A percentile compares a stretch with the other conserved stretches of the same genome.
These are phyloP conservation scores for Malassezia psittaci DNA, from an alignment of 1,284 basidiomycete species.

Conservation along the genomic window DNA sequence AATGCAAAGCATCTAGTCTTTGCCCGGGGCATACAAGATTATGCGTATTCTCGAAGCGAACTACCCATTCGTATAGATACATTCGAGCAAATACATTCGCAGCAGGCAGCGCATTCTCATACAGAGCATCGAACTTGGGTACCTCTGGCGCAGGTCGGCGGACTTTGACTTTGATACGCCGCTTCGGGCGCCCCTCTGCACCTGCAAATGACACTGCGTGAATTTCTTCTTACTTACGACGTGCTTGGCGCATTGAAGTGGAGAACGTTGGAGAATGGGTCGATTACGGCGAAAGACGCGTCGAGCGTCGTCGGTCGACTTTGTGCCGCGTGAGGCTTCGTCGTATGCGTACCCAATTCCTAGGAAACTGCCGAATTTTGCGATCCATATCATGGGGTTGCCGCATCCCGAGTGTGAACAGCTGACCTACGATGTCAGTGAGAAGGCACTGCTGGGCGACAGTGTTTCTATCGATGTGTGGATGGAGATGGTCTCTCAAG, in stretches of 20 bases:
- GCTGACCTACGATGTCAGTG: background rate
- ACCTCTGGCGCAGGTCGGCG: background rate
- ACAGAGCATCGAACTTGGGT: slow-evolving; percentile 6
- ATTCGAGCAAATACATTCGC: slow-evolving; percentile 13
- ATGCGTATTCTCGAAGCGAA: slow-evolving; percentile 4
- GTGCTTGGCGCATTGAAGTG: slow-evolving; percentile 12
- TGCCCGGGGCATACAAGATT: background rate
- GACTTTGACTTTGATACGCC: background rate
- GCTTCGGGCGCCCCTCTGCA: background rate
- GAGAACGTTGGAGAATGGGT: slow-evolving; percentile 1
- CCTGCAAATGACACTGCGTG: slow-evolving; percentile 8
- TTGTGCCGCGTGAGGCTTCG: background rate
- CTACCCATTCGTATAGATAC: slow-evolving; percentile 14
- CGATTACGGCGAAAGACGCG: background rate
- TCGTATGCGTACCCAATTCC: slow-evolving; percentile 7
- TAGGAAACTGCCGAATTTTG: background rate
- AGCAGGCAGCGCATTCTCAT: slow-evolving; percentile 5
- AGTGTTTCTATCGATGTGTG: slow-evolving; percentile 2
- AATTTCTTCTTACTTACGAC: slow-evolving; percentile 4
- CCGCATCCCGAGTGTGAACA: slow-evolving; percentile 1
- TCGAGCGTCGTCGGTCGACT: background rate
- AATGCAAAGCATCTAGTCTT: slow-evolving; percentile 9
- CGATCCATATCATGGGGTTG: background rate
- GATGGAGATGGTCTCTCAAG: slow-evolving; percentile 5
- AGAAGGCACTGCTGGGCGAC: slow-evolving; percentile 8